Base-by-base conservation (phyloP, 2,329 filamentous ascomycete species). In the Aspergillus cejpii region DNA sequence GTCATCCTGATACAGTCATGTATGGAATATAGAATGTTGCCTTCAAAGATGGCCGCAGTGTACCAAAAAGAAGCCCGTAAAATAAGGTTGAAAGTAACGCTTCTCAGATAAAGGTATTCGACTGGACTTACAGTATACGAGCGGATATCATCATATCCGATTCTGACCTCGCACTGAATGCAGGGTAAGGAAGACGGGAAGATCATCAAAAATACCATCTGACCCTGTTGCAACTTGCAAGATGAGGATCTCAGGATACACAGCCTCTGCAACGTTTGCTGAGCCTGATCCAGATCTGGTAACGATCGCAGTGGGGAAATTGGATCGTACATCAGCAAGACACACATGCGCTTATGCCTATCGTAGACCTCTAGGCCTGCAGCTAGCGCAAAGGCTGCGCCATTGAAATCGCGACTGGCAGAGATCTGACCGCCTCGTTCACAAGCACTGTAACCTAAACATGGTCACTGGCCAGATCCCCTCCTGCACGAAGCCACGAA, bases 261-360 rank as follows among this genome's bases (percentile, higher is more conserved):
- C 31, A 27, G 38, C 27, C 23, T 28, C 31, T 36, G 41, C 37
- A 43, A 31, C 37, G 15, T 21, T 45, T 29, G 31, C 41, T 47
- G 39, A 45, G 26, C 43, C 47, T 43, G 44, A 39, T 34, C 47
- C 47, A 53, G 55, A 56, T 57, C 53, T 56, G 52, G 50, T 31
- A 53, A 51, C 48, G 51, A 55, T 55, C 50, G 43, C 34, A 54
- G 55, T 56, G 52, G 49, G 39, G 52, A 50, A 48, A 33, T 41
- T 43, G 45, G 45, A 52, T 54, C 50, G 53, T 50, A 46, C 43
- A 49, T 46, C 48, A 43, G 48, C 45, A 47, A 46, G 38, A 47
- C 29, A 39, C 47, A 41, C 31, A 39, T 23, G 21, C 29, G 37
- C 20, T 44, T 23, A 39, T 38, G 41, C 20, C 26, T 40, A 47